phyloP scores from a whole-genome alignment of 2,329 filamentous ascomycete genomes.

The Ophiostoma piceae region DNA sequence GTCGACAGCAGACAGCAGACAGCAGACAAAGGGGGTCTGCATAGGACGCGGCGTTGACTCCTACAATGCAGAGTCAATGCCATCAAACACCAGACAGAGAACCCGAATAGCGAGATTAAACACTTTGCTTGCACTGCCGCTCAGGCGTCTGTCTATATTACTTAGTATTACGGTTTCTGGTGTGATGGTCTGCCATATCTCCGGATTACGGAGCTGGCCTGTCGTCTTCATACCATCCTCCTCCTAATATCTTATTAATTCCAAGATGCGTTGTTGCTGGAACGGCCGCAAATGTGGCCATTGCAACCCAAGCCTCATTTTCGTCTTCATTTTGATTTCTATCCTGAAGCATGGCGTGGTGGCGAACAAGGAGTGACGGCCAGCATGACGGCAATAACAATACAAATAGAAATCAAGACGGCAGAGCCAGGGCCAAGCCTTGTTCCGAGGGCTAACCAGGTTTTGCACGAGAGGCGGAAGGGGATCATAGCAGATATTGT shows the following conservation, averaged over 20 bases:
- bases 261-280: not conserved
- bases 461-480: not conserved
- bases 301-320: conserved; percentile 1
- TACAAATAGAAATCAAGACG: not conserved
- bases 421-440: not conserved
- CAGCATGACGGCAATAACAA: not conserved
- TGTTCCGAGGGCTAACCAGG: not conserved
- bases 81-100: not conserved
- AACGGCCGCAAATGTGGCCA: not conserved
- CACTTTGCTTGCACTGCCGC: not conserved
- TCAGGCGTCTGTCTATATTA: not conserved
- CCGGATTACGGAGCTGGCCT: not conserved
- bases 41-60: not conserved
- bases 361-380: not conserved
- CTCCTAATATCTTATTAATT: too few species aligned
- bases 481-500: not conserved
- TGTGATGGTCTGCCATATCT: not conserved
- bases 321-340: not conserved
- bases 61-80: not conserved
- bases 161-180: too few species aligned
- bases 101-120: not conserved
- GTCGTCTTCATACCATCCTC: not conserved
- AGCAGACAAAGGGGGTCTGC: not conserved
- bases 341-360: not conserved
- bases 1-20: not conserved